Evolutionary conservation across 768 basidiomycete species (phyloP), one percentile per base, ranked within the genome.

Genomic region (Lepiota venenata): DNA sequence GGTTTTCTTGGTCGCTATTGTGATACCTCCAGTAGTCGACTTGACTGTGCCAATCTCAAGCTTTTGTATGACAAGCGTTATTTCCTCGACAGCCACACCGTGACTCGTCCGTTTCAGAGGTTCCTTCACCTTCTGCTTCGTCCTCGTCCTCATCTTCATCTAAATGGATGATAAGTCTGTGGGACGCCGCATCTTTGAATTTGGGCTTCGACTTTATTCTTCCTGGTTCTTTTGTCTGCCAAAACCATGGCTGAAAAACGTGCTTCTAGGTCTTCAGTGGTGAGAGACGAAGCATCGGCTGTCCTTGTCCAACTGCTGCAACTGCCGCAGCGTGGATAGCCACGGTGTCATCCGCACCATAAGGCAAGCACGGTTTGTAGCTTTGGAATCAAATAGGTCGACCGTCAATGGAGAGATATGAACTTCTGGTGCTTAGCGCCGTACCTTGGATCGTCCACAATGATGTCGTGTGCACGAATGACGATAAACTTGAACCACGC

Each of bases 401-500:
- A 37, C 25, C 37, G 5, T 15, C 14, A 18, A 27, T 40, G 22
- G 15, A 29, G 12, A 15, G 20, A 18, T 18, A 3, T 29, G 8
- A 25, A 14, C n/a, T 25, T 25, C 25, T 25, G 25, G 20, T 10
- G 21, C 32, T 25, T 21, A 15, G 29, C n/a, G 21, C 35, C 56
- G 29, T 21, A 58, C 55, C 41, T 57, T 20, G 47, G 53, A 27
- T 49, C 50, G 12, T 52, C 48, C 32, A 52, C 40, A 43, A 58
- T 46, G 14, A 58, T 54, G 41, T 56, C 59, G 49, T 63, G 62
- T 11, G 60, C 60, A 18, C 49, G 46, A 14, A 48, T 47, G 25
- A 66, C 65, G 18, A 65, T 55, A 10, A 60, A 60, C 27, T 47
- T 53, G 48, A 64, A 57, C 51, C 61, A 66, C 8, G 29, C 36